phyloP scores from a whole-genome alignment of 2,329 filamentous ascomycete species.

The Sarocladium kiliense region DNA sequence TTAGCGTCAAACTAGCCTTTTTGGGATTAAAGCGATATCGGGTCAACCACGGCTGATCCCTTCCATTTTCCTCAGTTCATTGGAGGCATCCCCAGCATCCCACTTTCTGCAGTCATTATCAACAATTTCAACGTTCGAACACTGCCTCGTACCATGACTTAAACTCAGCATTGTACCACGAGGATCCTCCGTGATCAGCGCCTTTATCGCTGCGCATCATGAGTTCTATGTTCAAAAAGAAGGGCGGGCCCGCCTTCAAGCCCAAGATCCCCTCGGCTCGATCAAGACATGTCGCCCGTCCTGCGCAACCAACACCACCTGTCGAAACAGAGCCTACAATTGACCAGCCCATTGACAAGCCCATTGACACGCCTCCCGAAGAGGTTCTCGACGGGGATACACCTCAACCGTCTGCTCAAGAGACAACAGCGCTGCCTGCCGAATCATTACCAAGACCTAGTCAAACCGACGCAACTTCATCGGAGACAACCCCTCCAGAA shows the following conservation, averaged over 20 bases:
- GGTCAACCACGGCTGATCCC: constrained; percentile 21
- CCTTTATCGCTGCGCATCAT: constrained; percentile 35
- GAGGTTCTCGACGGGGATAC: background rate
- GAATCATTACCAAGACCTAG: background rate
- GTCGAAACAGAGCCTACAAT: background rate
- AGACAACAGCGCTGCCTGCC: background rate
- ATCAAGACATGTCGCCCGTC: constrained; percentile 37
- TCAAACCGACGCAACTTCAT: background rate
- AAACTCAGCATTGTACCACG: background rate
- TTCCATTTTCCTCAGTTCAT: constrained; percentile 18
- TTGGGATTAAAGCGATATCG: constrained; percentile 19
- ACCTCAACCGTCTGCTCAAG: background rate
- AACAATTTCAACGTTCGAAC: background rate
- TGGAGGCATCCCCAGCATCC: constrained; percentile 19
- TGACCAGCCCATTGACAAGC: background rate
- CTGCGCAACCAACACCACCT: background rate
- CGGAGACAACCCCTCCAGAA: background rate
- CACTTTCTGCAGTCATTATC: background rate
- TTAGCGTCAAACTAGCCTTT: constrained; percentile 28
- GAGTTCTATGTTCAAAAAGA: constrained; percentile 66
- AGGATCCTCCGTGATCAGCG: constrained; percentile 2
- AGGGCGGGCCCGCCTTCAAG: constrained; percentile 58
- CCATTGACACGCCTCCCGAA: background rate
- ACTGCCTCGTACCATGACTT: background rate
- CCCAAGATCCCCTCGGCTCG: constrained; percentile 60